phyloP scores from a whole-genome alignment of 371 early-diverging fungal species.

The Actinomucor elegans region DNA sequence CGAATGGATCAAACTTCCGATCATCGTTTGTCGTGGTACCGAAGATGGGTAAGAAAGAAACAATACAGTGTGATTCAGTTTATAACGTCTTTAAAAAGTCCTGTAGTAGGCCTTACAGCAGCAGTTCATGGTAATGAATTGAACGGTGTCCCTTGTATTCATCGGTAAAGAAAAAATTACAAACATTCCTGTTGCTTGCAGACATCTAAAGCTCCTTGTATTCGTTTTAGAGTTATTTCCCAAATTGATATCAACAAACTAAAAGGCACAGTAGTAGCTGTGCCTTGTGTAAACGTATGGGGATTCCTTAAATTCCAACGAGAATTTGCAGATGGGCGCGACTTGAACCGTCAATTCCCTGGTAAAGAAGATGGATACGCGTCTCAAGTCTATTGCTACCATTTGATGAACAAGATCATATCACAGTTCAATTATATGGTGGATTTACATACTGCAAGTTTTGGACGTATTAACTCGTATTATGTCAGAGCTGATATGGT shows the following conservation, averaged over 20 bases:
- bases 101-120: conserved; percentile 53
- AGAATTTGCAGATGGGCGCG: conserved; percentile 81
- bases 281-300: conserved; percentile 85
- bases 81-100: conserved; percentile 3
- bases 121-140: conserved; percentile 92
- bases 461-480: conserved; percentile 83
- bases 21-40: conserved; percentile 65
- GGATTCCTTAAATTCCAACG: conserved; percentile 80
- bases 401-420: conserved; percentile 77
- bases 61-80: background rate
- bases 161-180: conserved; percentile 50
- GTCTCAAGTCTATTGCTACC: conserved; percentile 80
- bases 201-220: background rate
- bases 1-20: conserved; percentile 65
- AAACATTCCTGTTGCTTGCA: no score
- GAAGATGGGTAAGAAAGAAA: conserved; percentile 49
- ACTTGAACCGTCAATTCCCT: conserved; percentile 87
- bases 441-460: conserved; percentile 88
- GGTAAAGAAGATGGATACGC: conserved; percentile 73
- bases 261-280: conserved; percentile 84
- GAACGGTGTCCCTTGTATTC: conserved; percentile 90
- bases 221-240: conserved; percentile 51
- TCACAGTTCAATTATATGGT: conserved; percentile 79
- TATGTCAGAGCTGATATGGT: conserved; percentile 86
- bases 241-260: conserved; percentile 73